Evolutionary conservation across 345 rosid species (phyloP).

Genomic region (Melaleuca quinquenervia): DNA sequence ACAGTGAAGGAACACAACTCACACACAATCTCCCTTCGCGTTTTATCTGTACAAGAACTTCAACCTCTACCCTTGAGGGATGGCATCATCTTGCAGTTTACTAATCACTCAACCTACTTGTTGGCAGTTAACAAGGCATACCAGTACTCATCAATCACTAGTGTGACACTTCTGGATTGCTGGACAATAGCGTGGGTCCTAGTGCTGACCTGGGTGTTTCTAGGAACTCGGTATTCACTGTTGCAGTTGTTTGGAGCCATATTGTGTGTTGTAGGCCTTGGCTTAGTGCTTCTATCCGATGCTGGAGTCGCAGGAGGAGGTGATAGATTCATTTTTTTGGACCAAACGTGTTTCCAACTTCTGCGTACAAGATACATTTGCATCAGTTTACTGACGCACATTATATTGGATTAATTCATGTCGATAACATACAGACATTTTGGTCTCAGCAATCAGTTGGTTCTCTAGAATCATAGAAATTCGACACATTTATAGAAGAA

Average conservation of each 20-base stretch:
- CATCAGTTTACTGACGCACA: neutral
- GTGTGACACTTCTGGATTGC: conserved; percentile 58
- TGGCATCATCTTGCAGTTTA: neutral
- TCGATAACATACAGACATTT: neutral
- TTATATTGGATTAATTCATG: neutral
- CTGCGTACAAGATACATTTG: neutral
- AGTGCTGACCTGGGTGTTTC: conserved; percentile 38
- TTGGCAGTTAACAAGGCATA: conserved; percentile 45
- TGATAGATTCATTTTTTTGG: conserved; percentile 1
- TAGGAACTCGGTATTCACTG: conserved; percentile 38
- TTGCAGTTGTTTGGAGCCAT: conserved; percentile 53
- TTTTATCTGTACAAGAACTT: neutral
- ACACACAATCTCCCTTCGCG: neutral
- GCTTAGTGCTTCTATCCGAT: conserved; percentile 49
- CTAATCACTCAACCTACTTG: neutral
- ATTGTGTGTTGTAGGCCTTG: conserved; percentile 46
- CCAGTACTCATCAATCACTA: conserved; percentile 58
- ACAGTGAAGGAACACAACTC: neutral
- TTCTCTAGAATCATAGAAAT: neutral
- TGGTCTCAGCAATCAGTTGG: neutral
- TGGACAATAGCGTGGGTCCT: conserved; percentile 47
- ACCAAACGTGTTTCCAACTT: neutral
- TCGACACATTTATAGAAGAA: neutral
- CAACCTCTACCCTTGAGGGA: neutral
- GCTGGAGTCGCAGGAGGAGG: conserved; percentile 53